Percentiles rank a stretch among this genome's conserved stretches.
Evolutionary conservation across 306 rosid species (phyloP).

Genomic region (Trifolium dubium): DNA sequence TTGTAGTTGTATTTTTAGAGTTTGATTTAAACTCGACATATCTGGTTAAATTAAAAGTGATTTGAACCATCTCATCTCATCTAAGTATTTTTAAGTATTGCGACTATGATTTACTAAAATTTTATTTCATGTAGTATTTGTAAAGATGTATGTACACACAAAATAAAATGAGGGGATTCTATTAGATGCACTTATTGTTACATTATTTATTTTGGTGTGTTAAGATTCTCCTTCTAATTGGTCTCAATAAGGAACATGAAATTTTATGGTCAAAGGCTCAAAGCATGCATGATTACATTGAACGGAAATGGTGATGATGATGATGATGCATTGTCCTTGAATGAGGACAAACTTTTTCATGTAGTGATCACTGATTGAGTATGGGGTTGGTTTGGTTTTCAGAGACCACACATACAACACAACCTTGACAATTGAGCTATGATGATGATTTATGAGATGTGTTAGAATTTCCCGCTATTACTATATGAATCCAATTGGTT

Average conservation of each 20-base stretch:
- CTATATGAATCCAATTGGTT: slow-evolving; percentile 30
- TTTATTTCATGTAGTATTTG: not conserved
- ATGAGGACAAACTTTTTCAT: slow-evolving; percentile 34
- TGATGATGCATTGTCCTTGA: slow-evolving; percentile 38
- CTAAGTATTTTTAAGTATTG: not conserved
- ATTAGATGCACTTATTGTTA: slow-evolving; percentile 13
- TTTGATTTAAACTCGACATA: not conserved
- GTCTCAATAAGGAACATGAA: slow-evolving; percentile 28
- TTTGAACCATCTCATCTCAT: not conserved
- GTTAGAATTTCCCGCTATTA: slow-evolving; percentile 22
- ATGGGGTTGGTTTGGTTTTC: slow-evolving; percentile 37
- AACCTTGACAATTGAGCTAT: slow-evolving; percentile 30
- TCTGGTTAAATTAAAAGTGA: not conserved
- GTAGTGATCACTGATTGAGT: slow-evolving; percentile 26
- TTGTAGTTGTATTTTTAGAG: no score
- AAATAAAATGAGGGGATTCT: not conserved
- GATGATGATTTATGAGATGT: slow-evolving; percentile 6
- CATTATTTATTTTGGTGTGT: slow-evolving; percentile 22
- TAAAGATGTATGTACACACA: not conserved
- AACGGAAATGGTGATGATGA: slow-evolving; percentile 22
- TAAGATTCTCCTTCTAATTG: slow-evolving; percentile 37
- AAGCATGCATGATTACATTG: slow-evolving; percentile 34
- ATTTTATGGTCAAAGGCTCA: slow-evolving; percentile 43
- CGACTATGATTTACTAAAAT: not conserved
- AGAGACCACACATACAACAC: slow-evolving; percentile 29